Conservation (phyloP, 345 rosid genomes). For the Hypericum perforatum region DNA sequence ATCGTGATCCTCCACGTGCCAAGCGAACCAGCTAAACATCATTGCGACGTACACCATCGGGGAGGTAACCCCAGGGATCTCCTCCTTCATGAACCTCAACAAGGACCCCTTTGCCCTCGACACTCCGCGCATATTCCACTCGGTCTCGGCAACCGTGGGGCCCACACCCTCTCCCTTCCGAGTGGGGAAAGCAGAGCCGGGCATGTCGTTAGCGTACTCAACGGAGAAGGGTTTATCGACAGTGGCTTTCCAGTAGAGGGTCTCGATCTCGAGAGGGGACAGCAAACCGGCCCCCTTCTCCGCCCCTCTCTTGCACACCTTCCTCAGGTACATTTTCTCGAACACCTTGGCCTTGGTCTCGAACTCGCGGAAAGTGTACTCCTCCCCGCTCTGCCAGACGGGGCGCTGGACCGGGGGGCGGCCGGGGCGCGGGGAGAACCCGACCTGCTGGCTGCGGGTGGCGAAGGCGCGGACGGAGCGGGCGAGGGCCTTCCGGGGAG, state of each 20-base stretch:
- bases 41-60: constrained; percentile 95
- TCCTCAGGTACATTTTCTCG: constrained; percentile 60
- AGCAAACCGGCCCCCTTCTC: constrained; percentile 29
- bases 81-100: constrained; percentile 95
- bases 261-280: constrained; percentile 71
- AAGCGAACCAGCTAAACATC: constrained; percentile 99
- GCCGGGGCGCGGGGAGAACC: constrained; percentile 90
- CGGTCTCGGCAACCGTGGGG: constrained; percentile 68
- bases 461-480: constrained; percentile 56
- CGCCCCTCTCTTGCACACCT: constrained; percentile 37
- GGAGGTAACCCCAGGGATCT: constrained; percentile 96
- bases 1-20: constrained; percentile 99
- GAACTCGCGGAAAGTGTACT: constrained; percentile 73
- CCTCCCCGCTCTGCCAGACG: constrained; percentile 95
- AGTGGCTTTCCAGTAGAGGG: constrained; percentile 91
- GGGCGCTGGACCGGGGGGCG: constrained; percentile 85
- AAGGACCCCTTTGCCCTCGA: constrained; percentile 85
- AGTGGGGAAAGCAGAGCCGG: constrained; percentile 81
- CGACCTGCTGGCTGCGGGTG: constrained; percentile 99
- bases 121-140: constrained; percentile 95
- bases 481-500: constrained; percentile 47
- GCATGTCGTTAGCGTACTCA: constrained; percentile 98
- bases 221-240: constrained; percentile 89
- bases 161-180: constrained; percentile 52
- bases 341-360: constrained; percentile 77